Base-by-base conservation (phyloP, 169 alveolate genomes). In the Cryptosporidium baileyi region DNA sequence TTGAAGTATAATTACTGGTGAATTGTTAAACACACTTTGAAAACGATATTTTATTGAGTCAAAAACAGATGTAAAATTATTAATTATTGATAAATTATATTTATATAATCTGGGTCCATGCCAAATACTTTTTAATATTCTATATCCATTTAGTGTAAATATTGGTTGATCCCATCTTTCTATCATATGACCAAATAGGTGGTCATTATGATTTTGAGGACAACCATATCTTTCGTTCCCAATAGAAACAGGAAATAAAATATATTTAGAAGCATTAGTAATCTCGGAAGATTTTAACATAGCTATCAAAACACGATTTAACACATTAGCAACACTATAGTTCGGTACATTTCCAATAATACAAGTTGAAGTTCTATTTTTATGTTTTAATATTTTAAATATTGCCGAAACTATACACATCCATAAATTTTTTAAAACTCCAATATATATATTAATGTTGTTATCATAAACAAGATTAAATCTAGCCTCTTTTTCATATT, bases 161-260 rank as follows among this genome's bases (percentile, higher is more conserved):
- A 74, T 74, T 24, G 85, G 85, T 28, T 74, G 85, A 34, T 74
- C 85, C 85, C 85, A 74, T 43, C 85, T 74, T 19, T 74, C 85
- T 41, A 74, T 59, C 67, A 74, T 54, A 22, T 74, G 85, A 8
- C 85, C 85, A 26, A 54, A 57, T 34, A 74, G 43, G 13, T 74
- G 85, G 36, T 74, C 85, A 54, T 47, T 54, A 24, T 51, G 19
- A 30, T 57, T 22, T 36, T 74, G 67, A 0, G 32, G 44, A n/a
- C 85, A 74, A 34, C 85, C 85, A 54, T 74, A 74, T 22, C 59
- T 74, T 41, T 74, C 85, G 43, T 74, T 74, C 22, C 85, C 85
- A 9, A 74, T 57, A 52, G 85, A 19, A 24, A 74, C 67, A 8
- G 85, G 85, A 24, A 74, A 74, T 41, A 74, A 54, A 9, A 74